Evolutionary conservation across 1,284 basidiomycete genomes (phyloP).

Genomic region (Malassezia sympodialis): DNA sequence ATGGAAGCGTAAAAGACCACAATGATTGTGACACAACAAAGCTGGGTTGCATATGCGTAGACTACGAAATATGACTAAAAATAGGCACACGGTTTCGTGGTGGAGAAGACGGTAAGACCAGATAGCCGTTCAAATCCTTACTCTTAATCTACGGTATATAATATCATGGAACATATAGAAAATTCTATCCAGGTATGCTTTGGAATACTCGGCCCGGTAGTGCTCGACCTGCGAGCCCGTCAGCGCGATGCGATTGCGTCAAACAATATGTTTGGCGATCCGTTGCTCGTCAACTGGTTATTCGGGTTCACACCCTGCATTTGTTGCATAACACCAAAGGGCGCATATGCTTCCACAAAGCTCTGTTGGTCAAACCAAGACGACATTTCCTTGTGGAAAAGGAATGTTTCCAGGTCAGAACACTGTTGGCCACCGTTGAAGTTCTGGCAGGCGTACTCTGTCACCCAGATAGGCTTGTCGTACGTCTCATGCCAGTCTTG

Average conservation of each 20-base stretch:
- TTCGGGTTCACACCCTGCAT: slow-evolving; percentile 28
- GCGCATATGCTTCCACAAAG: slow-evolving; percentile 30
- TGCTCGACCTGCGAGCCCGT: not conserved
- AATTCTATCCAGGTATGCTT: not conserved
- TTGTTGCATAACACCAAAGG: slow-evolving; percentile 35
- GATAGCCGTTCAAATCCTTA: not conserved
- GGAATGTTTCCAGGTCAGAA: slow-evolving; percentile 47
- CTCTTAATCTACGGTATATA: not conserved
- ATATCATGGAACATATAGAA: not conserved
- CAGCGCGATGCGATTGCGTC: slow-evolving; percentile 1
- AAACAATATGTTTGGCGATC: slow-evolving; percentile 27
- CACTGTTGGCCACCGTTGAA: slow-evolving; percentile 49
- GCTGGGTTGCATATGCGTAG: not conserved
- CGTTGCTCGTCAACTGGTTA: slow-evolving; percentile 23
- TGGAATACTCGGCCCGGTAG: not conserved
- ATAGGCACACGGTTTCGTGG: not conserved
- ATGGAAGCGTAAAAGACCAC: not conserved
- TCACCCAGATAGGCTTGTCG: slow-evolving; percentile 37
- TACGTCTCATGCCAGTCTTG: slow-evolving; percentile 24
- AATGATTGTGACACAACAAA: not conserved
- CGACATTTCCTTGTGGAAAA: slow-evolving; percentile 50
- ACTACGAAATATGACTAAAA: not conserved
- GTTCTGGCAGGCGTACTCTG: slow-evolving; percentile 36
- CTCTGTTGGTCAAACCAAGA: slow-evolving; percentile 34
- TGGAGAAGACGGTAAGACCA: not conserved